phyloP scores from a whole-genome alignment of 208 protist genomes.

The Naegleria gruberi region DNA sequence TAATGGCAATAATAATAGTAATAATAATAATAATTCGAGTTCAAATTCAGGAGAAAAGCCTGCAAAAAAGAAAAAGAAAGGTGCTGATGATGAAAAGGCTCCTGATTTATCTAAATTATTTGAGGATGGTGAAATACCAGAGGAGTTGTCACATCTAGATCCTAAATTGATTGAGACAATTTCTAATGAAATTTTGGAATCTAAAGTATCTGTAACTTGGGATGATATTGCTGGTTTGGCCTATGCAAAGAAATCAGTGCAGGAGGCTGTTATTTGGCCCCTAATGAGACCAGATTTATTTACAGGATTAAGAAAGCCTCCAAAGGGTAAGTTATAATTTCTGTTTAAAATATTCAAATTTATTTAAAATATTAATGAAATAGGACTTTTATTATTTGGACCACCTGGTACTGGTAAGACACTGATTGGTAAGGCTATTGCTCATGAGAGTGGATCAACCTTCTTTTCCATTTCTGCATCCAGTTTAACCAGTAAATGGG shows the following conservation, averaged over 20 bases:
- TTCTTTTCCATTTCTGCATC: constrained; percentile 88
- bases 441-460: constrained; percentile 71
- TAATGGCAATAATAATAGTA: neutral
- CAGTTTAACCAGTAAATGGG: constrained; percentile 79
- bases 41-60: neutral
- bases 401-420: constrained; percentile 78
- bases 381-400: constrained; percentile 75
- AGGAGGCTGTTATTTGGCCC: constrained; percentile 30
- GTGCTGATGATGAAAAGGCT: neutral
- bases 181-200: neutral
- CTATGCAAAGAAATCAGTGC: constrained; percentile 26
- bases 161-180: constrained; percentile 10
- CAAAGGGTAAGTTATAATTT: constrained; percentile 28
- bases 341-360: too few species aligned
- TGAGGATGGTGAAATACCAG: neutral
- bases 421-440: constrained; percentile 81
- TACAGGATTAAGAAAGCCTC: constrained; percentile 25
- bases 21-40: neutral
- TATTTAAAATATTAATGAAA: too few species aligned
- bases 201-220: neutral
- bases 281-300: constrained; percentile 36
- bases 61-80: neutral
- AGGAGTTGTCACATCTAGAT: neutral
- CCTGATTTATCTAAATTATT: neutral
- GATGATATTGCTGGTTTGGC: constrained; percentile 27